These are phyloP conservation scores for Acacia confusa DNA, from an alignment of 306 rosid species.

Conservation along the genomic window DNA sequence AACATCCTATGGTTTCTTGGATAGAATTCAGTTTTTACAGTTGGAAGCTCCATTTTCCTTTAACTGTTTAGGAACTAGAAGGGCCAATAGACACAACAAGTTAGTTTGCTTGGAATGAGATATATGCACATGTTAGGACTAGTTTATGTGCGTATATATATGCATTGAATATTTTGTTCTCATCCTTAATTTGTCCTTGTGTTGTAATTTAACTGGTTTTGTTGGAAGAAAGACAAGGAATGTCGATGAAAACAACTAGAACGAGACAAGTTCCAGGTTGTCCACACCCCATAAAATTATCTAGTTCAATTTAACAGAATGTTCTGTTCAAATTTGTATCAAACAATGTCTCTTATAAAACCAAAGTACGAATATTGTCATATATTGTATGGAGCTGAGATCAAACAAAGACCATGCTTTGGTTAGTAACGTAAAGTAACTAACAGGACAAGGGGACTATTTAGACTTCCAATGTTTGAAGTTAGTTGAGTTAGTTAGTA, in stretches of 20 bases:
- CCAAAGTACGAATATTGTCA: slow-evolving; percentile 21
- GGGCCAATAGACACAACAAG: background rate
- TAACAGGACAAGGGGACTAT: background rate
- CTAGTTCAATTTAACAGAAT: background rate
- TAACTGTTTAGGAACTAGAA: background rate
- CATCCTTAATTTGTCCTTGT: slow-evolving; percentile 31
- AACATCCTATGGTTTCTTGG: slow-evolving; percentile 38
- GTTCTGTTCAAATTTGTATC: slow-evolving; percentile 8
- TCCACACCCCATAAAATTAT: slow-evolving; percentile 29
- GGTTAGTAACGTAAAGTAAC: background rate
- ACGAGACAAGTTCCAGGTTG: slow-evolving; percentile 40
- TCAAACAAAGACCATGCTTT: slow-evolving; percentile 2
- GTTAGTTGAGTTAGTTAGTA: too few species aligned
- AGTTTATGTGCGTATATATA: background rate
- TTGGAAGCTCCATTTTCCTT: slow-evolving; percentile 45
- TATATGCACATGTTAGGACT: slow-evolving; percentile 8
- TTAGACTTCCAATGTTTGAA: background rate
- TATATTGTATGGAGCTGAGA: slow-evolving; percentile 3
- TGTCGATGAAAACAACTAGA: slow-evolving; percentile 53
- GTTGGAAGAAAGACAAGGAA: slow-evolving; percentile 23
- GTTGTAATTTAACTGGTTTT: slow-evolving; percentile 14
- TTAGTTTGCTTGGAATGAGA: slow-evolving; percentile 16
- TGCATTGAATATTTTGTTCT: slow-evolving; percentile 13
- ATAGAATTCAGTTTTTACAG: slow-evolving; percentile 47
- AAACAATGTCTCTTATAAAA: slow-evolving; percentile 23